A percentile compares a stretch with the other conserved stretches of the same genome.
phyloP scores from a whole-genome alignment of 805 yeast genomes.

The Ogataea dorogensis region DNA sequence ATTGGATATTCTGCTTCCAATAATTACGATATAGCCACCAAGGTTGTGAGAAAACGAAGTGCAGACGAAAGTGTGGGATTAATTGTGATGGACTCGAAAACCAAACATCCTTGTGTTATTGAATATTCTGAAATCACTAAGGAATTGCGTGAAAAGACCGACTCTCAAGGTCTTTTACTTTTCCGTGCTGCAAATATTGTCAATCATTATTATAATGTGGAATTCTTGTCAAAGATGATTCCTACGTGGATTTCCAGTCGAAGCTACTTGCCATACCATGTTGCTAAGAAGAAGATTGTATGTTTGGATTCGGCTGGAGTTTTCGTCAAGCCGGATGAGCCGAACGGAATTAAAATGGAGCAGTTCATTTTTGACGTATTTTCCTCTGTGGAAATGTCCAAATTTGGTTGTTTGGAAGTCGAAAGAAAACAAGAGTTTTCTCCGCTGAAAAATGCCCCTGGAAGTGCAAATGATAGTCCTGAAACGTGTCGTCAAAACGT shows the following conservation, averaged over 20 bases:
- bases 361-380: constrained; percentile 97
- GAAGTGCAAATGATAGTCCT: constrained; percentile 81
- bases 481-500: constrained; percentile 70
- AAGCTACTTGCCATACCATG: constrained; percentile 81
- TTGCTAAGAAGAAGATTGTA: constrained; percentile 84
- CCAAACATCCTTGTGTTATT: constrained; percentile 77
- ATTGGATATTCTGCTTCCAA: constrained; percentile 79
- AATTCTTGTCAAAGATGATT: constrained; percentile 57
- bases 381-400: constrained; percentile 64
- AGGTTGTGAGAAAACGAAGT: constrained; percentile 90
- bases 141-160: constrained; percentile 67
- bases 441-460: constrained; percentile 89
- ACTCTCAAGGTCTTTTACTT: constrained; percentile 58
- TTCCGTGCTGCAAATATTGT: constrained; percentile 96
- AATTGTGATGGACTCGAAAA: constrained; percentile 64
- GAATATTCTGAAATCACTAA: constrained; percentile 89
- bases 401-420: constrained; percentile 92
- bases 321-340: constrained; percentile 59
- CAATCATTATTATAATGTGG: constrained; percentile 89
- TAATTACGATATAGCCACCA: constrained; percentile 76
- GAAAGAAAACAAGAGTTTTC: constrained; percentile 83
- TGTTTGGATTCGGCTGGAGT: constrained; percentile 49
- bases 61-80: constrained; percentile 89
- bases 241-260: constrained; percentile 70
- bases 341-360: constrained; percentile 93